phyloP scores from a whole-genome alignment of 352 stramenopile genomes.

The Phytopythium mirpurense region DNA sequence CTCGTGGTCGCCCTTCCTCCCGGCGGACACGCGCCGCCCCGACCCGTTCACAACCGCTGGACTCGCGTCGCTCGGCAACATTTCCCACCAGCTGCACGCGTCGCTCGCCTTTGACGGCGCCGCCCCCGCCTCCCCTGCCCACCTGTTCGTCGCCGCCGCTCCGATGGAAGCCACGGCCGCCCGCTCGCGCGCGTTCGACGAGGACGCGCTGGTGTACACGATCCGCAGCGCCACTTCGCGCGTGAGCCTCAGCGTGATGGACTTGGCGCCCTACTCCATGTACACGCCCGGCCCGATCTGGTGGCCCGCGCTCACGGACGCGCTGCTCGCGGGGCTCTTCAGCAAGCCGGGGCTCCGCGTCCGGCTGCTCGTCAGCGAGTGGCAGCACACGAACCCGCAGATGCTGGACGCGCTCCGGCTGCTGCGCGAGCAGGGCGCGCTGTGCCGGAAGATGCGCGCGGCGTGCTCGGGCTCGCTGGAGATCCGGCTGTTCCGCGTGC shows the following conservation, averaged over 20 bases:
- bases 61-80: constrained; percentile 41
- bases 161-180: constrained; percentile 51
- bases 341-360: constrained; percentile 43
- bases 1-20: constrained; percentile 50
- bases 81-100: constrained; percentile 44
- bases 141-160: constrained; percentile 60
- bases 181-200: constrained; percentile 52
- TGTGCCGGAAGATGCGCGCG: constrained; percentile 33
- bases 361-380: constrained; percentile 72
- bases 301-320: constrained; percentile 63
- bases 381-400: constrained; percentile 55
- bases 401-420: constrained; percentile 46
- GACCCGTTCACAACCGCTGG: constrained; percentile 49
- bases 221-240: constrained; percentile 48
- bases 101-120: constrained; percentile 7
- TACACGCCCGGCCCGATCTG: constrained; percentile 55
- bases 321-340: constrained; percentile 50
- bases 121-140: constrained; percentile 7
- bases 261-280: constrained; percentile 71
- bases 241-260: constrained; percentile 78
- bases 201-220: constrained; percentile 69
- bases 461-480: constrained; percentile 50
- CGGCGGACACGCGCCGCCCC: constrained; percentile 14
- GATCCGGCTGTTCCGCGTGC: constrained; percentile 70
- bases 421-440: constrained; percentile 38